Evolutionary conservation across 805 yeast species (phyloP), one percentile per base, ranked within the genome.

Genomic region (Lipomyces chichibuensis): DNA sequence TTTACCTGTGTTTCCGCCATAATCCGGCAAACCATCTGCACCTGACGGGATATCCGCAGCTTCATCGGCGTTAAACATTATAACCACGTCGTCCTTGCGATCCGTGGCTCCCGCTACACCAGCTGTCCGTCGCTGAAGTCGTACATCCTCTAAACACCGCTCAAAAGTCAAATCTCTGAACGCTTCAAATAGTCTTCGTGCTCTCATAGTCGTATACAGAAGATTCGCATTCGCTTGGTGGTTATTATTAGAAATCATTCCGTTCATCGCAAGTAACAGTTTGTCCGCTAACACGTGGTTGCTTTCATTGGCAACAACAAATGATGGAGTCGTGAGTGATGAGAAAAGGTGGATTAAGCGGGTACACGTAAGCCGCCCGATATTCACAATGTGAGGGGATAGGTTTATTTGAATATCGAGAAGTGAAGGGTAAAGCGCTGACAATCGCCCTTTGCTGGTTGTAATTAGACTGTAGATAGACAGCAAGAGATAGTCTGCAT

Each of bases 401-500:
- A 77, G 59, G 62, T 77, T 77, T 60, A 66, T 74, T 27, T 77
- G 69, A 29, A 73, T 66, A 23, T 74, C 76, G 49, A 77, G 61
- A 17, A 77, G 57, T 17, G 76, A 69, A 3, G 77, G 74, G 53
- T 71, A 70, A 35, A 77, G 62, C 35, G 62, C 71, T 25, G 65
- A 49, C 35, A 74, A 53, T 14, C 57, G 71, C 32, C 73, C 73
- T 23, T 70, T 69, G 39, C 65, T 66, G 27, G 67, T 62, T 14
- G 56, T 35, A 33, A 69, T 64, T 25, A 69, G 62, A 25, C 64
- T 60, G 64, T 63, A 64, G 33, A 63, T 37, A 65, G 72, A 62
- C 58, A 75, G 62, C 3, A 76, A 69, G 37, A 76, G 57, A 59
- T 75, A 76, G 63, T 76, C 79, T 6, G 77, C 76, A 53, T 75